Evolutionary conservation across 1,139 yeast species (phyloP).

Genomic region (Nakaseomyces nivariensis): DNA sequence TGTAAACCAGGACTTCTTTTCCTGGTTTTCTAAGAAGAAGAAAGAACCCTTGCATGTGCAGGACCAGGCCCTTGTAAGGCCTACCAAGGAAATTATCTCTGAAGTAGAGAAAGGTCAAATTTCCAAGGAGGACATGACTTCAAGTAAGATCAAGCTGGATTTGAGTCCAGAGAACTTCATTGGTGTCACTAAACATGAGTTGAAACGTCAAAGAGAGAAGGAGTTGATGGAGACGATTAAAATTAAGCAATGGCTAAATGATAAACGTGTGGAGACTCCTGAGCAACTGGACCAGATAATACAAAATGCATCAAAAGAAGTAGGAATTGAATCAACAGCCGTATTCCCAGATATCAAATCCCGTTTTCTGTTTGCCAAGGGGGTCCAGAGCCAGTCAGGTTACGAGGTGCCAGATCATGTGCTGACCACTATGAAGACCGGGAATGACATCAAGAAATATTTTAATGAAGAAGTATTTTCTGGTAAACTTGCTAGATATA

Average conservation of each 20-base stretch:
- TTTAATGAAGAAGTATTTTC: conserved; percentile 39
- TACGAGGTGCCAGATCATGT: conserved; percentile 56
- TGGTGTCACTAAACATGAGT: conserved; percentile 15
- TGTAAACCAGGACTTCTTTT: conserved; percentile 28
- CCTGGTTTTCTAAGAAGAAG: conserved; percentile 30
- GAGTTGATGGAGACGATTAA: conserved; percentile 13
- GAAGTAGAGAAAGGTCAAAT: conserved; percentile 18
- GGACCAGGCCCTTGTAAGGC: conserved; percentile 8
- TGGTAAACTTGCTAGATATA: conserved; percentile 34
- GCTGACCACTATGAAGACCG: conserved; percentile 42
- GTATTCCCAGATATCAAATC: conserved; percentile 39
- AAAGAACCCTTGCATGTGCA: conserved; percentile 7
- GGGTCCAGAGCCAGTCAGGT: conserved; percentile 50
- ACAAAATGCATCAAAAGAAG: conserved; percentile 9
- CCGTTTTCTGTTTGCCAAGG: conserved; percentile 51
- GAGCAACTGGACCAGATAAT: conserved; percentile 22
- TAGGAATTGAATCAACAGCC: conserved; percentile 4
- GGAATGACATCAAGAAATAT: conserved; percentile 38
- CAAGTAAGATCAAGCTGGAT: conserved; percentile 10
- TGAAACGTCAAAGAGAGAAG: conserved; percentile 9
- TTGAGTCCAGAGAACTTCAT: conserved; percentile 24
- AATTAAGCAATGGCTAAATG: conserved; percentile 31
- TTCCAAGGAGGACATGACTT: conserved; percentile 1
- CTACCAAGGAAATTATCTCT: conserved; percentile 16
- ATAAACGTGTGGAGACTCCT: conserved; percentile 20